Base-by-base conservation (phyloP, 2,329 filamentous ascomycete species). In the Talaromyces pinophilus region DNA sequence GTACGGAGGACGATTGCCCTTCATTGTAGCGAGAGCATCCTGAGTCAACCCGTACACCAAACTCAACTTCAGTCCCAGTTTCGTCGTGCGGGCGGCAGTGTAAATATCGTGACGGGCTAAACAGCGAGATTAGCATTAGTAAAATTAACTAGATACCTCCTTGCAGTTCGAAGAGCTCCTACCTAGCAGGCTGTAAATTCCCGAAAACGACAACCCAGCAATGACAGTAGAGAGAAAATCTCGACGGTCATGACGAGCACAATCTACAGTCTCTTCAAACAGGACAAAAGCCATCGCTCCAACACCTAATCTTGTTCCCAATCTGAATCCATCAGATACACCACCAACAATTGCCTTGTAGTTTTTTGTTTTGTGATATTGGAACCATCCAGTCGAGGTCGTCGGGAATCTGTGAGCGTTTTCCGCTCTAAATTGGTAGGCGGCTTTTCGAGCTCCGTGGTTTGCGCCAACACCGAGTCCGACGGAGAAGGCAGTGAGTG, bases 321-420 rank as follows among this genome's bases (percentile, higher is more conserved):
- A 92, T 70, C 86, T 88, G 60, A 92, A 72, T 0, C 92, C 95
- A 73, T 96, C 92, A 62, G 87, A 87, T 19, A 96, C 82, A 0
- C 91, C 94, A 5, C 90, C 91, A 25, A 90, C 85, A 72, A 92
- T 89, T 62, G 90, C 86, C 73, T 92, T 88, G 81, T 99, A 98
- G 79, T 97, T 98, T 80, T 98, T 98, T 76, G 88, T 92, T 81
- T 97, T 97, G 83, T 98, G 94, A 79, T 99, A 99, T n/a, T 98
- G 86, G 76, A 94, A 99, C 95, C 95, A 99, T 19, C 93, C 94
- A 1, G 89, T 87, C 30, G 92, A 89, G 0, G 89, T 89, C 3
- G 87, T 88, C 22, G 95, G 95, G 69, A 97, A 88, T 70, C 94
- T 91, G 83, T 99, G 95, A 0, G 95, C 93, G 76, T 99, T 96